Base-by-base conservation (phyloP, 106 monocot genomes). In the Agapanthus africanus region DNA sequence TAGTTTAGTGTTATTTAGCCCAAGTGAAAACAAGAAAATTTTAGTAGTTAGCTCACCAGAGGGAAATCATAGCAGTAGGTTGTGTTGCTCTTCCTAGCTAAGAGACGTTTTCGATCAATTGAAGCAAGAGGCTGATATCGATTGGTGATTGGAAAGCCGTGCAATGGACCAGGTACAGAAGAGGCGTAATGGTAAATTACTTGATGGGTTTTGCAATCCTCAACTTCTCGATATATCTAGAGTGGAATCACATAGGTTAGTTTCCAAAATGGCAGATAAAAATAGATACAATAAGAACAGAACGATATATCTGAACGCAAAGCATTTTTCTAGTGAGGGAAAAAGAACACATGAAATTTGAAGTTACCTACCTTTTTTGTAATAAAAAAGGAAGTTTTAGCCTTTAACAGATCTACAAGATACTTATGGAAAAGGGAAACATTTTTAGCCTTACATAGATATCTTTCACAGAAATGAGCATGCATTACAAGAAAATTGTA, bases 31-130 rank as follows among this genome's bases (percentile, higher is more conserved):
- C 9, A n/a, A 9, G 7, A 56, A 7, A 56, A 56, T n/a, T n/a
- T n/a, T n/a, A n/a, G n/a, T n/a, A n/a, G n/a, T n/a, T n/a, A n/a
- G 23, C 15, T 91, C 54, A 97, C 97, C 79, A 93, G 69, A 42
- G 92, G 97, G 67, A 92, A 99, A 65, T 99, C 97, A 52, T 99
- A 99, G 78, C 97, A 99, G 73, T 93, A 99, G 26, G 97, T 99
- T 1, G 97, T 99, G 79, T 81, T 89, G 77, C 38, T 85, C 71
- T 79, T 86, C 77, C 97, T 90, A 51, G 97, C 89, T n/a, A 40
- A 26, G 2, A 87, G 78, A 41, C 97, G 92, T 69, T 84, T 92
- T 40, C 65, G 73, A 73, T 99, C 92, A 60, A 93, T 82, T 22
- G 37, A 64, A 63, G 75, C 59, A 35, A 99, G 75, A 50, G 97